Base-by-base conservation (phyloP, 164 flowering plant genomes). In the Nymphaea colorata region DNA sequence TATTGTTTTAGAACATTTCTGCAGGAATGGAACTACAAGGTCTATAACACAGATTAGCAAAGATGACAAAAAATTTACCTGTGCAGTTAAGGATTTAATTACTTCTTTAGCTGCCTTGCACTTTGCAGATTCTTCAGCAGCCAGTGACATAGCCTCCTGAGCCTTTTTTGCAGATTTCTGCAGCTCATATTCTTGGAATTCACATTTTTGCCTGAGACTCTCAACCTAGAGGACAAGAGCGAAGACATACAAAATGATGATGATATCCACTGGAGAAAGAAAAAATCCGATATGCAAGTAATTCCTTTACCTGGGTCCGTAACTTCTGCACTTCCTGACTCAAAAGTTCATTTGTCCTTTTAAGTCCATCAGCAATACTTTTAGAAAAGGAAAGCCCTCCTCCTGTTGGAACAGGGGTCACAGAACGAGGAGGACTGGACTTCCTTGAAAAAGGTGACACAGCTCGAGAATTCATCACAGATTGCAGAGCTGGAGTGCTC, bases 51-150 rank as follows among this genome's bases (percentile, higher is more conserved):
- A 61, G 41, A 4, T 61, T 61, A 2, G 16, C 6, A 61, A 10
- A 61, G 63, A 61, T 8, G 8, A 61, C 1, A 11, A 61, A 61
- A 2, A 61, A 61, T 2, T 61, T 62, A 91, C 99, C 94, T 91
- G 99, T 25, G 92, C 81, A n/a, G 96, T 90, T 41, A 94, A 87
- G 44, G 96, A 94, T 76, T 90, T 94, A 57, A 94, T 94, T 67
- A 86, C 98, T 74, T 91, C 99, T 85, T 94, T 94, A 64, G 99
- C 99, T 68, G 96, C 93, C 82, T 79, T 88, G 61, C 89, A 82
- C 75, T 86, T 94, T 8, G 87, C 85, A 66, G 99, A 83, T 76
- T 94, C 99, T 67, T 94, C 99, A n/a, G 96, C 82, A 77, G 92
- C 98, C 66, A 86, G 44, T 45, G 83, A 75, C 77, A 79, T 76